Conservation (phyloP, 2,329 filamentous ascomycete species). For the Microascus cirrosus region DNA sequence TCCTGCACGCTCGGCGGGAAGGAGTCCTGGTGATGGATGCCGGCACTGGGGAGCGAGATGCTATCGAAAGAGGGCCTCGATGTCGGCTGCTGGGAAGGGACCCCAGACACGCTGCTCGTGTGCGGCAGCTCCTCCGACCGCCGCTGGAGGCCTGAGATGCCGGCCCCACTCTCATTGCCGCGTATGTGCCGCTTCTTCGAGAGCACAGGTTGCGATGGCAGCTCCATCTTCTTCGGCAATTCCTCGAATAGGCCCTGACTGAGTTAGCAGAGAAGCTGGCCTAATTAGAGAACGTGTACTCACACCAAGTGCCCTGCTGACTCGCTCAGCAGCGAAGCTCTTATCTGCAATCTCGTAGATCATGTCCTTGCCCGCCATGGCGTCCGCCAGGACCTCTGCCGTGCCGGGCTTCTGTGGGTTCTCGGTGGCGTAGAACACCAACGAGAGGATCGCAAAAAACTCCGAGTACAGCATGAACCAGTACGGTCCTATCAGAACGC, state of each 20-base stretch:
- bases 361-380: conserved; percentile 72
- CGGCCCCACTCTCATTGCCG: neutral
- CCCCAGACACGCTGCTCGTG: conserved; percentile 13
- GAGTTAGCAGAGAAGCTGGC: neutral
- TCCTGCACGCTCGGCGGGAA: conserved; percentile 25
- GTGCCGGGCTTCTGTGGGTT: conserved; percentile 66
- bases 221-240: conserved; percentile 60
- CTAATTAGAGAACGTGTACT: conserved; percentile 16
- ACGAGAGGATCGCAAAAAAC: conserved; percentile 69
- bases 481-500: conserved; percentile 67
- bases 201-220: neutral
- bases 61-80: conserved; percentile 21
- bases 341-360: conserved; percentile 68
- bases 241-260: conserved; percentile 69
- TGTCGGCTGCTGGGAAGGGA: conserved; percentile 8
- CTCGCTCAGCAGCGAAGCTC: conserved; percentile 81
- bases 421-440: conserved; percentile 71
- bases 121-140: conserved; percentile 22
- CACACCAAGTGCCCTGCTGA: conserved; percentile 68
- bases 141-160: conserved; percentile 12
- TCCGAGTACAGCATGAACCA: conserved; percentile 83
- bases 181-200: conserved; percentile 5
- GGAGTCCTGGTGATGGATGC: conserved; percentile 13
- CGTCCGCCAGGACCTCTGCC: conserved; percentile 75
- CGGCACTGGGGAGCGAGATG: conserved; percentile 16